phyloP scores from a whole-genome alignment of 1,284 basidiomycete genomes.

The Ganoderma sp. region DNA sequence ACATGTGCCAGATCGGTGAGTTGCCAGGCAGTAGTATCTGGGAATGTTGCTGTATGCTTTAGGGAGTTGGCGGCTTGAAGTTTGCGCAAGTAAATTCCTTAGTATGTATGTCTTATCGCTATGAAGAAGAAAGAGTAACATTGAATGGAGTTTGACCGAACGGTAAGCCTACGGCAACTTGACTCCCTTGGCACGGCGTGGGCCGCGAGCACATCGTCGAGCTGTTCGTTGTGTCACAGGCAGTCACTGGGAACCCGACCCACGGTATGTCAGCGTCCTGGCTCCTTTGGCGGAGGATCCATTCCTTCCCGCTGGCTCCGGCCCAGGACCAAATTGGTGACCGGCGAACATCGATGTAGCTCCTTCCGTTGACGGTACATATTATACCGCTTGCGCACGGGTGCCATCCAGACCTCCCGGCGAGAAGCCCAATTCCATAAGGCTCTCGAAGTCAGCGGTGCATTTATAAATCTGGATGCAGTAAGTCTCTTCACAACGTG shows the following conservation, averaged over 20 bases:
- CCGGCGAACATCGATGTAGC: slow-evolving; percentile 45
- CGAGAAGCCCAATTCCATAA: slow-evolving; percentile 16
- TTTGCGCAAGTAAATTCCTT: not conserved
- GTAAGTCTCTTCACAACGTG: not conserved
- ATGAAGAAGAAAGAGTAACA: not conserved
- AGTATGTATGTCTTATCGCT: not conserved
- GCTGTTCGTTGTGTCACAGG: slow-evolving; percentile 25
- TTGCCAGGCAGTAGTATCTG: not conserved
- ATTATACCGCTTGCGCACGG: slow-evolving; percentile 41
- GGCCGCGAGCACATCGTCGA: slow-evolving; percentile 8
- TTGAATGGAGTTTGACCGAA: not conserved
- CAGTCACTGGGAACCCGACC: slow-evolving; percentile 40
- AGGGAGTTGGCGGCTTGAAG: not conserved
- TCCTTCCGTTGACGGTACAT: slow-evolving; percentile 46
- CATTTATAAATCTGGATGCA: slow-evolving; percentile 5
- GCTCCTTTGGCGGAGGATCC: slow-evolving; percentile 35
- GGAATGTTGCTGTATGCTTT: not conserved
- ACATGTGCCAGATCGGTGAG: not conserved
- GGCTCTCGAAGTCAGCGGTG: slow-evolving; percentile 25
- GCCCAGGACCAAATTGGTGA: slow-evolving; percentile 40
- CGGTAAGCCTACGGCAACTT: not conserved
- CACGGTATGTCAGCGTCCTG: slow-evolving; percentile 40
- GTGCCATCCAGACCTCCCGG: slow-evolving; percentile 20
- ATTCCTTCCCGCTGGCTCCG: slow-evolving; percentile 36
- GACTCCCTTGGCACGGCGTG: too few relatives aligned